phyloP scores from a whole-genome alignment of 371 early-diverging fungal species.

The Haplosporangium sp. region DNA sequence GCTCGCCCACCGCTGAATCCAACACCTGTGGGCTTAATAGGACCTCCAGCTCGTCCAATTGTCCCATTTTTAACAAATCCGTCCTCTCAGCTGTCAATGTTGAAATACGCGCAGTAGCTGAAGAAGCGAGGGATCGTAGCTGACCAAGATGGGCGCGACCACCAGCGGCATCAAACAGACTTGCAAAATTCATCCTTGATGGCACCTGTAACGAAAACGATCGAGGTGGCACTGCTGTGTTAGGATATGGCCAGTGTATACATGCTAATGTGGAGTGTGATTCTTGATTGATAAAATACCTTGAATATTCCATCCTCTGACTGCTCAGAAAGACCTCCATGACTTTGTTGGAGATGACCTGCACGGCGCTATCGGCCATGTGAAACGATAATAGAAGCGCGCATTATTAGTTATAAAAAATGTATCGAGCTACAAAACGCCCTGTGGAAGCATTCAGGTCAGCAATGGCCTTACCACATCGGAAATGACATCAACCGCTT shows the following conservation, averaged over 20 bases:
- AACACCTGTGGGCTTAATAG: constrained; percentile 11
- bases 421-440: no score
- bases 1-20: constrained; percentile 8
- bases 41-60: constrained; percentile 31
- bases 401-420: background rate
- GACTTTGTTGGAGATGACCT: constrained; percentile 32
- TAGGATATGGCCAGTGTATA: no score
- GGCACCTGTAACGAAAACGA: constrained; percentile 21
- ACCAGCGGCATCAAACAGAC: constrained; percentile 28
- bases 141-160: constrained; percentile 10
- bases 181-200: constrained; percentile 25
- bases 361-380: constrained; percentile 26
- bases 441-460: no score
- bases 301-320: constrained; percentile 26
- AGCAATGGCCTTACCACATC: constrained; percentile 32
- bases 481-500: constrained; percentile 48
- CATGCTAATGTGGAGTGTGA: no score
- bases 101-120: constrained; percentile 8
- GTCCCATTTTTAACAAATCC: constrained; percentile 30
- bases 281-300: constrained; percentile 4
- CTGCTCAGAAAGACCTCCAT: constrained; percentile 8
- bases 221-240: no score
- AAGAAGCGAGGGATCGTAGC: constrained; percentile 17
- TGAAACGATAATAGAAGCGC: background rate
- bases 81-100: background rate